These are phyloP conservation scores for Warburgia ugandensis DNA, from an alignment of 164 flowering plant genomes.

Conservation along the genomic window DNA sequence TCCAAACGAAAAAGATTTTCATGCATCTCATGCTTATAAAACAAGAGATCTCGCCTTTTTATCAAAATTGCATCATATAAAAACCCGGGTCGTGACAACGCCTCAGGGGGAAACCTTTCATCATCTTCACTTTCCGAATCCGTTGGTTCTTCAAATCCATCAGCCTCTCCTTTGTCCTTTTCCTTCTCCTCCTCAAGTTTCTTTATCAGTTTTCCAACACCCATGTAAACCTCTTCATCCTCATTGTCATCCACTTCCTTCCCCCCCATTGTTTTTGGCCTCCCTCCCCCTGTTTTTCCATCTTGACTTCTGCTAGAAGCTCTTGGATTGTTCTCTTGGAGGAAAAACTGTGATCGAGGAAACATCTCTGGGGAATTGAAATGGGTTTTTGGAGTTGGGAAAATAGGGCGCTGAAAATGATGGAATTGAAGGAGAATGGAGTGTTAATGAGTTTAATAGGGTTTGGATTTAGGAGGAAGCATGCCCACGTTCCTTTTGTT, in stretches of 20 bases:
- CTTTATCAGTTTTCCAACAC: conserved; percentile 46
- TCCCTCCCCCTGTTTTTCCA: conserved; percentile 38
- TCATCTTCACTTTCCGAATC: conserved; percentile 49
- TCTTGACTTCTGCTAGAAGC: conserved; percentile 39
- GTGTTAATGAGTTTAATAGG: no score
- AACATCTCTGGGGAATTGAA: not conserved
- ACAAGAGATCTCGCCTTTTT: no score
- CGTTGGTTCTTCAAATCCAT: conserved; percentile 32
- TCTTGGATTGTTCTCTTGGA: conserved; percentile 14
- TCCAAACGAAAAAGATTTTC: no score
- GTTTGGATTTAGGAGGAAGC: no score
- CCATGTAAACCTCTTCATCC: conserved; percentile 56
- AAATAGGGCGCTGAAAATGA: conserved; percentile 1
- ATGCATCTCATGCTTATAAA: no score
- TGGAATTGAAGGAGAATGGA: conserved; percentile 2
- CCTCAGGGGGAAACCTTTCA: no score
- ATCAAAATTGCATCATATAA: no score
- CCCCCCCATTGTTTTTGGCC: conserved; percentile 30
- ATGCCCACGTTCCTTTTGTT: no score
- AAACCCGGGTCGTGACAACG: no score
- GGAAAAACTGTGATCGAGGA: not conserved
- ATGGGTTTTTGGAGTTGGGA: no score
- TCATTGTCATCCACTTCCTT: conserved; percentile 37
- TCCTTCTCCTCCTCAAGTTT: conserved; percentile 46
- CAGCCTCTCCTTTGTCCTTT: conserved; percentile 16